phyloP scores from a whole-genome alignment of 2,329 filamentous ascomycete species.

The Aureobasidium melanogenum region DNA sequence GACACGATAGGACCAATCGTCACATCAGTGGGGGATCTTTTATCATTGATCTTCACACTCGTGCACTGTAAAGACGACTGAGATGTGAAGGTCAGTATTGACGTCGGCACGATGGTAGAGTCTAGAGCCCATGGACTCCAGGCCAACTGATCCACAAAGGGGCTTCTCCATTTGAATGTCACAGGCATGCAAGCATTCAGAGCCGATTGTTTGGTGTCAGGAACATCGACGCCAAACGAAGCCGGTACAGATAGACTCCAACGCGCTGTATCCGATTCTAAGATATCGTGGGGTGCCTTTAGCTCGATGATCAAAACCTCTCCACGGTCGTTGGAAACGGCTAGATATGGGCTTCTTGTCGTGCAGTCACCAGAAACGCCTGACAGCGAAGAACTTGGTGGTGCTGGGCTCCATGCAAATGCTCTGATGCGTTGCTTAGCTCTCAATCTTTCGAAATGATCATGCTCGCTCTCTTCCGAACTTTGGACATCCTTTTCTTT shows the following conservation, averaged over 20 bases:
- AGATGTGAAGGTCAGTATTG: slow-evolving; percentile 28
- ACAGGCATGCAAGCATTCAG: slow-evolving; percentile 4
- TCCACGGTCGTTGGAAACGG: slow-evolving; percentile 34
- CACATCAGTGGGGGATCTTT: background rate
- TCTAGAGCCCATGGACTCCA: slow-evolving; percentile 32
- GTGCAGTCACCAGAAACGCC: background rate
- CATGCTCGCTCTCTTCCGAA: slow-evolving; percentile 23
- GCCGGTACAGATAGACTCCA: slow-evolving; percentile 15
- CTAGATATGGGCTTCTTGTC: slow-evolving; percentile 20
- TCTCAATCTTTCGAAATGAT: slow-evolving; percentile 17
- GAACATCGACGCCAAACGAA: background rate
- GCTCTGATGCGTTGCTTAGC: slow-evolving; percentile 31
- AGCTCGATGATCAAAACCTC: slow-evolving; percentile 30
- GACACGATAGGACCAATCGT: background rate
- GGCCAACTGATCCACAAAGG: slow-evolving; percentile 27
- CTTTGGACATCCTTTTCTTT: slow-evolving; percentile 16
- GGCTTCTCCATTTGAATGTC: slow-evolving; percentile 25
- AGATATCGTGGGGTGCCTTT: slow-evolving; percentile 29
- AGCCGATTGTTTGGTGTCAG: background rate
- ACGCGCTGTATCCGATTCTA: background rate
- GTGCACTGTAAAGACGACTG: background rate
- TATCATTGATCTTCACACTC: background rate
- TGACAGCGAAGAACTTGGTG: slow-evolving; percentile 17
- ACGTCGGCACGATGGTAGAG: slow-evolving; percentile 16
- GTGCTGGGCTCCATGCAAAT: slow-evolving; percentile 32